Evolutionary conservation across 1,284 basidiomycete genomes (phyloP).

Genomic region (Ustilago hordei): DNA sequence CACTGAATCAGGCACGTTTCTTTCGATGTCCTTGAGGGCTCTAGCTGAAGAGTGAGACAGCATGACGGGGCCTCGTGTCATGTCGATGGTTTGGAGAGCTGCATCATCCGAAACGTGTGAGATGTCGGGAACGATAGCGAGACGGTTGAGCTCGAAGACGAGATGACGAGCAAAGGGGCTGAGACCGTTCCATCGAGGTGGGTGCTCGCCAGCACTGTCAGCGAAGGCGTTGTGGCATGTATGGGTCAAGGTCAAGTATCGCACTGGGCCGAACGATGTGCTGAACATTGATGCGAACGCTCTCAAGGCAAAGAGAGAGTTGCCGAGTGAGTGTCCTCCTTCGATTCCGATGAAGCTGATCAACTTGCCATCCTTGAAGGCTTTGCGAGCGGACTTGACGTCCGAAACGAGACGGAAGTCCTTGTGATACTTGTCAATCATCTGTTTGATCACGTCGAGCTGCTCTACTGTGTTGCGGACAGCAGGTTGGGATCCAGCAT

Average conservation of each 20-base stretch:
- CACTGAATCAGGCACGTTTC: slow-evolving; percentile 46
- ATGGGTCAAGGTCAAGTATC: slow-evolving; percentile 51
- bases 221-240: slow-evolving; percentile 51
- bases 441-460: slow-evolving; percentile 48
- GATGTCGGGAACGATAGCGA: slow-evolving; percentile 49
- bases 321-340: slow-evolving; percentile 52
- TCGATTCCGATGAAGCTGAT: slow-evolving; percentile 55
- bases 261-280: slow-evolving; percentile 20
- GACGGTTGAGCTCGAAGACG: slow-evolving; percentile 42
- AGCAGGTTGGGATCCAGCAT: slow-evolving; percentile 26
- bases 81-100: slow-evolving; percentile 36
- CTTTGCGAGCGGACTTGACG: slow-evolving; percentile 35
- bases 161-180: slow-evolving; percentile 35
- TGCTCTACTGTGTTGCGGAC: slow-evolving; percentile 50
- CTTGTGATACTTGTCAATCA: slow-evolving; percentile 30
- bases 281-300: slow-evolving; percentile 28
- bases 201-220: slow-evolving; percentile 36
- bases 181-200: slow-evolving; percentile 43
- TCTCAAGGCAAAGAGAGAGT: slow-evolving; percentile 34
- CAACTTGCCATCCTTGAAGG: slow-evolving; percentile 56
- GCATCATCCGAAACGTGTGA: slow-evolving; percentile 49
- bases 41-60: slow-evolving; percentile 46
- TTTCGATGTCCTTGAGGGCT: slow-evolving; percentile 20
- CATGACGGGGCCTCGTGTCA: slow-evolving; percentile 44
- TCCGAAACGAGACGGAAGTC: slow-evolving; percentile 32